Evolutionary conservation across 495 filamentous ascomycete species (phyloP).

Genomic region (Penicillium waksmanii): DNA sequence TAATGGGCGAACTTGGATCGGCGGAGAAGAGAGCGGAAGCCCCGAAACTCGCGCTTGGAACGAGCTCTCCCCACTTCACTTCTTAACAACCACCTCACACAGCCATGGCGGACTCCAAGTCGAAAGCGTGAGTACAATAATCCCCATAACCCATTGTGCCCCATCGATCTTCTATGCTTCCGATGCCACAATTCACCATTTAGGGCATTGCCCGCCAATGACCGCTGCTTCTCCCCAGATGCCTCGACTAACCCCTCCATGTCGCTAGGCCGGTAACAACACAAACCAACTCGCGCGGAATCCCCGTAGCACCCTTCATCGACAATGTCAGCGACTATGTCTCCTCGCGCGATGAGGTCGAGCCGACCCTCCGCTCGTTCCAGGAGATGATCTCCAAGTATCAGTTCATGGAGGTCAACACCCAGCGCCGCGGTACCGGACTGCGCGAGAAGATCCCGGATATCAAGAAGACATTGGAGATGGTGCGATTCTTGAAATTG

Average conservation of each 20-base stretch:
- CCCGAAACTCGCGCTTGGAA: slow-evolving; percentile 19
- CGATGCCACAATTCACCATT: background rate
- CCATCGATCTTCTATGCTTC: background rate
- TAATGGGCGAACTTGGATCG: background rate
- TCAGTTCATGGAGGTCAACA: slow-evolving; percentile 98
- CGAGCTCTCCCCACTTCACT: slow-evolving; percentile 35
- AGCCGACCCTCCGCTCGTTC: slow-evolving; percentile 85
- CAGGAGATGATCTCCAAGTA: slow-evolving; percentile 99
- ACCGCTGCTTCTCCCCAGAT: background rate
- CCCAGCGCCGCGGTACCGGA: slow-evolving; percentile 76
- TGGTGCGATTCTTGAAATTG: slow-evolving; percentile 77
- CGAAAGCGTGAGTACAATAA: slow-evolving; percentile 27
- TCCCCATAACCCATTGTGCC: slow-evolving; percentile 6
- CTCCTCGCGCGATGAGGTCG: slow-evolving; percentile 81
- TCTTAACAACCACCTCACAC: slow-evolving; percentile 21
- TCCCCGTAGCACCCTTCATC: slow-evolving; percentile 92
- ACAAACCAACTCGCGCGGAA: slow-evolving; percentile 86
- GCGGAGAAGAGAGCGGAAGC: slow-evolving; percentile 23
- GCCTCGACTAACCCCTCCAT: slow-evolving; percentile 30
- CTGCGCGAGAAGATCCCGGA: slow-evolving; percentile 95
- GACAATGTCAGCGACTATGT: slow-evolving; percentile 97
- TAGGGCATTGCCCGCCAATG: slow-evolving; percentile 1
- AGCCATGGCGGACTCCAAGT: slow-evolving; percentile 31
- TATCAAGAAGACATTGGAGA: slow-evolving; percentile 96
- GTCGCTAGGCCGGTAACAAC: slow-evolving; percentile 32